These are phyloP conservation scores for Polymyxa betae DNA, from an alignment of 208 protist genomes.

Conservation along the genomic window DNA sequence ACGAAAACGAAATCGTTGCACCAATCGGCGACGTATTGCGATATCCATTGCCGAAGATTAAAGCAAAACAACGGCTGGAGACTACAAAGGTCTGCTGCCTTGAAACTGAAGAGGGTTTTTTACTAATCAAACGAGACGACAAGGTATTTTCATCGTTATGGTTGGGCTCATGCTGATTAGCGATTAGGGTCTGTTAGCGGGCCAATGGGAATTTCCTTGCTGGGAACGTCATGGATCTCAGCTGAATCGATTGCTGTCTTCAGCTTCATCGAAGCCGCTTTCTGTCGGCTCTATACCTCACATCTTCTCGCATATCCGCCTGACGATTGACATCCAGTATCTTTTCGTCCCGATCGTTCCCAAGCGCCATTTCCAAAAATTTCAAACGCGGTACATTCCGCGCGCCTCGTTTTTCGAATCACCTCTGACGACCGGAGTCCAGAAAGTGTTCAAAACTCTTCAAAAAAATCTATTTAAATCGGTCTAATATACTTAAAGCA, in stretches of 20 bases:
- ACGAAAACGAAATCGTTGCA: not conserved
- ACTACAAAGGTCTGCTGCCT: not conserved
- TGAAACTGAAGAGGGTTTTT: not conserved
- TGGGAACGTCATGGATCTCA: not conserved
- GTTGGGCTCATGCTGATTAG: no score
- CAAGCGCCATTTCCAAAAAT: no score
- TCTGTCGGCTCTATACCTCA: not conserved
- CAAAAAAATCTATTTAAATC: no score
- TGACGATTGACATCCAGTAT: slow-evolving; percentile 1
- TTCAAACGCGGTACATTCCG: no score
- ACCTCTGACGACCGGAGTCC: no score
- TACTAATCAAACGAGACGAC: not conserved
- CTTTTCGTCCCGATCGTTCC: not conserved
- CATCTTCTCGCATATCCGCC: not conserved
- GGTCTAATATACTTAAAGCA: no score
- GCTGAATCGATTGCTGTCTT: not conserved
- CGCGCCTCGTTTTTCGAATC: no score
- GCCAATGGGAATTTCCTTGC: slow-evolving; percentile 50
- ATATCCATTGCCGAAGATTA: not conserved
- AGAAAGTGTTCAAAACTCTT: no score
- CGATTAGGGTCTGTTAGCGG: no score
- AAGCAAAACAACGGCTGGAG: not conserved
- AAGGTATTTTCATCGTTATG: no score
- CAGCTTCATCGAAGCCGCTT: not conserved
- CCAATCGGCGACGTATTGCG: slow-evolving; percentile 32